These are phyloP conservation scores for Aspergillaceae sp. DNA, from an alignment of 2,329 filamentous ascomycete genomes.

Conservation along the genomic window DNA sequence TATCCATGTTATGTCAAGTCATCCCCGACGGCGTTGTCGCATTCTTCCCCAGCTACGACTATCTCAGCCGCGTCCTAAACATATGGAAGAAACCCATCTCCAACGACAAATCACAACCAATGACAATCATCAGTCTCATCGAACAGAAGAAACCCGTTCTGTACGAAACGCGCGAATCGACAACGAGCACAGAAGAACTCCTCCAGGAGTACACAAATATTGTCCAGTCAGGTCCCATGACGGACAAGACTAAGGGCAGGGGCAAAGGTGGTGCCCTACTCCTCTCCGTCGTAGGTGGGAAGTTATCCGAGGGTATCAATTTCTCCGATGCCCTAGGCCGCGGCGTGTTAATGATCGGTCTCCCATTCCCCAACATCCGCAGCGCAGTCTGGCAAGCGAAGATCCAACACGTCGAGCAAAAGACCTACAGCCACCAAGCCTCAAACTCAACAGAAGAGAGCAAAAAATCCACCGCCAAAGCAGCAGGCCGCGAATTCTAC, in stretches of 20 bases:
- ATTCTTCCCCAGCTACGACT: conserved; percentile 93
- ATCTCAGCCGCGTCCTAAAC: conserved; percentile 64
- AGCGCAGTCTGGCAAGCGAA: conserved; percentile 90
- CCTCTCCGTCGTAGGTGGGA: conserved; percentile 85
- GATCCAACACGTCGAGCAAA: conserved; percentile 72
- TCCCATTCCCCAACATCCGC: conserved; percentile 86
- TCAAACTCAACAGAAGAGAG: conserved; percentile 16
- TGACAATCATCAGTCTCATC: conserved; percentile 23
- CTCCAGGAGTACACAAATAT: conserved; percentile 64
- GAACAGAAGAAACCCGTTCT: conserved; percentile 43
- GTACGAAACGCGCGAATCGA: conserved; percentile 39
- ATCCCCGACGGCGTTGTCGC: conserved; percentile 86
- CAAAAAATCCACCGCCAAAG: conserved; percentile 32
- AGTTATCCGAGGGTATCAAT: conserved; percentile 96
- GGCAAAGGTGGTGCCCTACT: conserved; percentile 58
- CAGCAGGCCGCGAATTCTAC: conserved; percentile 66
- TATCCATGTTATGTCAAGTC: conserved; percentile 61
- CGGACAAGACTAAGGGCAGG: too few relatives aligned
- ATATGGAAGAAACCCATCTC: conserved; percentile 48
- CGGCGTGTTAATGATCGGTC: conserved; percentile 80
- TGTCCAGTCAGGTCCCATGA: conserved; percentile 45
- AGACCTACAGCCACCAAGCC: conserved; percentile 27
- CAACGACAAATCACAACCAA: conserved; percentile 14
- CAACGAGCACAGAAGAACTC: conserved; percentile 53
- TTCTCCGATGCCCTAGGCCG: conserved; percentile 86